Conservation (phyloP, 768 basidiomycete species). For the Dioszegia hungarica region DNA sequence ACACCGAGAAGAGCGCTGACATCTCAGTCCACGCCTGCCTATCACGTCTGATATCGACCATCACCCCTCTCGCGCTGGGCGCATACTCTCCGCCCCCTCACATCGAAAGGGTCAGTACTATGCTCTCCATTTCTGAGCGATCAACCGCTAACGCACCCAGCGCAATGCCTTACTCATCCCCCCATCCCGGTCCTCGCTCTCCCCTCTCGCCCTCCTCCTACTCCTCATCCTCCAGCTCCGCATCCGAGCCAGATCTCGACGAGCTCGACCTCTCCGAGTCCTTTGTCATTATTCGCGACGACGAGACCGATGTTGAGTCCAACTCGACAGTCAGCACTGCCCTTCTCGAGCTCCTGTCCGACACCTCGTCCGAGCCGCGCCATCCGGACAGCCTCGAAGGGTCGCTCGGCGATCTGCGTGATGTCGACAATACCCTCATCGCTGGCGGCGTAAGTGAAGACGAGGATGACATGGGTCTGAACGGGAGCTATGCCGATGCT, state of each 20-base stretch:
- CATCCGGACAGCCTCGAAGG: background rate
- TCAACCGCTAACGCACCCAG: too few species aligned
- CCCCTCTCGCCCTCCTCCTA: slow-evolving; percentile 2
- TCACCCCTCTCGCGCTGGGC: too few species aligned
- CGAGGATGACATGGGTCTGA: background rate
- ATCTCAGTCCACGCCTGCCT: too few species aligned
- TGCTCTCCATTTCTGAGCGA: too few species aligned
- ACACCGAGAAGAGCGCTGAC: too few species aligned
- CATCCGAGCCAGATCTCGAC: background rate
- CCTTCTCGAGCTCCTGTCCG: background rate
- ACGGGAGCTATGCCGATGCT: slow-evolving; percentile 14
- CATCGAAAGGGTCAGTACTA: too few species aligned
- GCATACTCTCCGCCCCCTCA: too few species aligned
- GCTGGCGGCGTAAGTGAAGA: background rate
- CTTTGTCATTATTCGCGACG: slow-evolving; percentile 6
- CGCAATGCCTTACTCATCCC: slow-evolving; percentile 2
- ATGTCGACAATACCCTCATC: background rate
- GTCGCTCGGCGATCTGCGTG: slow-evolving; percentile 1
- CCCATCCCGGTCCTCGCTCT: background rate
- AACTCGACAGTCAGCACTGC: slow-evolving; percentile 9
- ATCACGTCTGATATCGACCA: too few species aligned
- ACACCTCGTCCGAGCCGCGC: slow-evolving; percentile 2
- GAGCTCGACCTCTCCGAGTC: slow-evolving; percentile 6
- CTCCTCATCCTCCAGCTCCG: background rate
- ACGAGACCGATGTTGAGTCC: slow-evolving; percentile 3